Base-by-base conservation (phyloP, 257 asterid species). In the Plantago elongata region DNA sequence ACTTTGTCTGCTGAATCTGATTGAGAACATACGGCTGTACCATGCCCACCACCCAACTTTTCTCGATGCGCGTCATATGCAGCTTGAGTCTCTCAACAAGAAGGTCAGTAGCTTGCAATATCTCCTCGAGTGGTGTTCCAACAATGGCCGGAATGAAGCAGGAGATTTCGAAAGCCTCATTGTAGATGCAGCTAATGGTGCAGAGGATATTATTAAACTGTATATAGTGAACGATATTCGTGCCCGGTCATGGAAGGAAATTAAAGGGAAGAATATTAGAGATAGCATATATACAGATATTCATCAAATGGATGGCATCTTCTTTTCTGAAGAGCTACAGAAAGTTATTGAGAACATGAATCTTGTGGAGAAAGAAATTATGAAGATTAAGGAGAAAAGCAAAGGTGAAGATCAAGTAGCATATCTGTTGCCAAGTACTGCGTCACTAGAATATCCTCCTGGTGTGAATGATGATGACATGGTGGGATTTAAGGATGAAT, bases 371-470 rank as follows among this genome's bases (percentile, higher is more conserved):
- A 37, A 37, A 5, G 61, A 56, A 42, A 42, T 51, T 15, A 56
- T 13, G 15, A 37, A 13, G 50, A 57, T 51, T 2, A 64, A 51
- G 51, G 37, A 65, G 12, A 64, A 30, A 48, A 57, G 4, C 44
- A 17, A 7, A 12, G 15, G 14, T 10, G 43, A 45, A 11, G 51
- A 54, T 60, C 59, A 7, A 15, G 43, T 43, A 10, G 22, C 17
- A 43, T 7, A 11, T 5, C 12, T 44, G 0, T 0, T 67, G 2
- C 0, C 52, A 14, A n/a, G n/a, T 0, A n/a, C 18, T n/a, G 47
- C 7, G 13, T 47, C 64, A 54, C 17, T n/a, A 1, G 9, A 45
- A 51, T 9, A 49, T 17, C 64, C 46, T 34, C 22, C 61, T 3
- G 6, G 45, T 5, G 14, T 3, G 14, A 45, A 45, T 11, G 40